phyloP scores from a whole-genome alignment of 2,329 filamentous ascomycete species.

The Colletotrichum noveboracense region DNA sequence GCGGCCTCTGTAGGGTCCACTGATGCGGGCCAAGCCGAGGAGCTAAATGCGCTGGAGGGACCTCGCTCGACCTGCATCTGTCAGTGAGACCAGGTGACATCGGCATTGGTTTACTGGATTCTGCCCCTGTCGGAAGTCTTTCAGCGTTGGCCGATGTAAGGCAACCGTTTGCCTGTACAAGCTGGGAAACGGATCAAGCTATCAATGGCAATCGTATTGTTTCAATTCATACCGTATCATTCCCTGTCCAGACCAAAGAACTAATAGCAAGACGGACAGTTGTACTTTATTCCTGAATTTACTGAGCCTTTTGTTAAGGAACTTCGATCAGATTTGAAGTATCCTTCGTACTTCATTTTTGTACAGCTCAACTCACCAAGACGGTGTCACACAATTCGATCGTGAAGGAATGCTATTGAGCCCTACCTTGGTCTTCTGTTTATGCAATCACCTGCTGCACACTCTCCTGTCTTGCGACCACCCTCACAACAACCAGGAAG shows the following conservation, averaged over 20 bases:
- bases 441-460: not conserved
- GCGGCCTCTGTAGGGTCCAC: conserved; percentile 18
- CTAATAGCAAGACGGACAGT: not conserved
- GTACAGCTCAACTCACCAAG: not conserved
- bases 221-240: not conserved
- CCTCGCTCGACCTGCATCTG: not conserved
- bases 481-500: not conserved
- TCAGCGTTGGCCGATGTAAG: not conserved
- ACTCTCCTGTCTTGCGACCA: not conserved
- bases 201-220: not conserved
- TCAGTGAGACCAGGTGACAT: not conserved
- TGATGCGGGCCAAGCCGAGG: conserved; percentile 20
- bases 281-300: not conserved
- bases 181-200: not conserved
- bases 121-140: not conserved
- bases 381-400: not conserved
- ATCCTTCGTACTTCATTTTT: not conserved
- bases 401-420: not conserved
- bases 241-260: not conserved
- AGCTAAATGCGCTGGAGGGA: conserved; percentile 16
- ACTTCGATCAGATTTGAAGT: not conserved
- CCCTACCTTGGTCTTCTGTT: not conserved
- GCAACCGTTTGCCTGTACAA: not conserved
- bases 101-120: not conserved
- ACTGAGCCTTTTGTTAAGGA: not conserved